A percentile compares a stretch with the other conserved stretches of the same genome.
These are phyloP conservation scores for Rhodotorula sp. DNA, from an alignment of 1,284 basidiomycete genomes.

Conservation along the genomic window DNA sequence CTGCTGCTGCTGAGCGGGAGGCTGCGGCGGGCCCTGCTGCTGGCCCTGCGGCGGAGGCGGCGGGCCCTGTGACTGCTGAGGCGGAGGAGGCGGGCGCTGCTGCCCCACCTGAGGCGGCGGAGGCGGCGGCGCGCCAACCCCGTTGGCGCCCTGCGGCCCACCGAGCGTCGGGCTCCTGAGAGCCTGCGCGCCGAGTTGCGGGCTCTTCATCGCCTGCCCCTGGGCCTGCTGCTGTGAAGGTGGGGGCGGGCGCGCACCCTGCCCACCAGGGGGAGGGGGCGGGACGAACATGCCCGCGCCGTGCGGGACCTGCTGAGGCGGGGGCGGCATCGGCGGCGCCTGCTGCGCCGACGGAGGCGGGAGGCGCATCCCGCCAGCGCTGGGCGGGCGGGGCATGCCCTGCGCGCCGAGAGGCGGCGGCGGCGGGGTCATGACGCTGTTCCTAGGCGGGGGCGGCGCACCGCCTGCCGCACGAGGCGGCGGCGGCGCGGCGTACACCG, in stretches of 20 bases:
- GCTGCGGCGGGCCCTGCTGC: slow-evolving; percentile 34
- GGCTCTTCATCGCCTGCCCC: not conserved
- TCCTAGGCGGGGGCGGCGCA: not conserved
- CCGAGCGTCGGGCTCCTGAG: not conserved
- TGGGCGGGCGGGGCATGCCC: not conserved
- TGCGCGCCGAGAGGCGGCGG: not conserved
- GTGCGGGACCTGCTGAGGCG: not conserved
- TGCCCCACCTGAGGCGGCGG: slow-evolving; percentile 6
- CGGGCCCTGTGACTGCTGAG: not conserved
- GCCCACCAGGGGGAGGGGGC: not conserved
- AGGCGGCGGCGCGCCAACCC: not conserved
- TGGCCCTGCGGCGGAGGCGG: slow-evolving; percentile 6
- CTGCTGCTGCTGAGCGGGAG: slow-evolving; percentile 19
- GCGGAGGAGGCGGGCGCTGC: slow-evolving; percentile 39
- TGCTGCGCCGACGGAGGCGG: not conserved
- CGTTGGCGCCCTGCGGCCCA: not conserved
- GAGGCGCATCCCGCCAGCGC: not conserved
- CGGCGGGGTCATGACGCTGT: not conserved
- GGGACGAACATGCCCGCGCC: not conserved
- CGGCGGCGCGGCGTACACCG: slow-evolving; percentile 7
- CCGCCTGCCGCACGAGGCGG: slow-evolving; percentile 2
- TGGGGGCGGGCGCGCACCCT: not conserved
- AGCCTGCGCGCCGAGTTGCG: not conserved
- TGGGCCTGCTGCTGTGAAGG: not conserved
- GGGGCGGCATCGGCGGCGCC: not conserved